Conservation (phyloP, 2,329 filamentous ascomycete species). For the Apiospora marii region DNA sequence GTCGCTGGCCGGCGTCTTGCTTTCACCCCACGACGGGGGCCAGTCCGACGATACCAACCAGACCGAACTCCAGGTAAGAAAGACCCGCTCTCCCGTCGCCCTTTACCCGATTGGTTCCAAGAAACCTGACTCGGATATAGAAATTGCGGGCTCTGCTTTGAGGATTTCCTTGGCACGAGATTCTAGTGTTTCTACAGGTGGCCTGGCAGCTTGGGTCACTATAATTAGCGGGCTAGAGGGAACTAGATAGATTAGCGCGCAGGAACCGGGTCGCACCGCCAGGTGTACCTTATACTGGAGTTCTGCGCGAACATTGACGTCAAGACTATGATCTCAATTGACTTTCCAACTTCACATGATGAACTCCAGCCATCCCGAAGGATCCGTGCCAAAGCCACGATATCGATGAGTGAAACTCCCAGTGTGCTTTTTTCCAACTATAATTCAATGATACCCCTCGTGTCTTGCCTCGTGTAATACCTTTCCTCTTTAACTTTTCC, state of each 20-base stretch:
- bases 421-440: not conserved
- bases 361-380: not conserved
- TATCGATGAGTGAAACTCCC: not conserved
- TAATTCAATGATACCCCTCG: not conserved
- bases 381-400: not conserved
- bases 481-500: not conserved
- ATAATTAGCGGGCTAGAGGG: not conserved
- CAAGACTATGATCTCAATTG: constrained; percentile 5
- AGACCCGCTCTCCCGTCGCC: not conserved
- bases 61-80: constrained; percentile 23
- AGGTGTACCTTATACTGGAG: not conserved
- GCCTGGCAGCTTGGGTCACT: not conserved
- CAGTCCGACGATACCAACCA: constrained; percentile 23
- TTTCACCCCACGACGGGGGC: constrained; percentile 25
- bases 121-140: not conserved
- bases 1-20: constrained; percentile 25
- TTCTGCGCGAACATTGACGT: not conserved
- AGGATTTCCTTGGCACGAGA: not conserved
- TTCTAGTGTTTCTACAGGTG: not conserved
- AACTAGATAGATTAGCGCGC: not conserved
- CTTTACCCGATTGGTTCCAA: not conserved
- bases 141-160: constrained; percentile 18
- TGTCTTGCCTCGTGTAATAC: not conserved
- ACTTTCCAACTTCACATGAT: not conserved
- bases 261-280: not conserved